Percentiles rank a stretch among this genome's conserved stretches.
phyloP scores from a whole-genome alignment of 2,329 filamentous ascomycete genomes.

The Helotiales sp. region DNA sequence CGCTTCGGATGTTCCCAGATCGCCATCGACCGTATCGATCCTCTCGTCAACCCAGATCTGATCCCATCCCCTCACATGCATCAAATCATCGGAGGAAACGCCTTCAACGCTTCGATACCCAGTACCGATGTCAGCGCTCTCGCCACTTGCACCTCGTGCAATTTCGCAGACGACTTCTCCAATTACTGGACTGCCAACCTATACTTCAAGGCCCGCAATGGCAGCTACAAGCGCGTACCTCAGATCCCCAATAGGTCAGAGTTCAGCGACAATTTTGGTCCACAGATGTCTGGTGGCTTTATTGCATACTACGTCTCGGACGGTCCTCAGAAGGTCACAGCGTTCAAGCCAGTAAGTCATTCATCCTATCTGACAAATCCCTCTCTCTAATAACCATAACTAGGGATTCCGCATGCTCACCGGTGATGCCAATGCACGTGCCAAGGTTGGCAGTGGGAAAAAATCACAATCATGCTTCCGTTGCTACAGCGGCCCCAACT shows the following conservation, averaged over 20 bases:
- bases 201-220: slow-evolving; percentile 68
- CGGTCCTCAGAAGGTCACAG: slow-evolving; percentile 64
- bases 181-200: slow-evolving; percentile 79
- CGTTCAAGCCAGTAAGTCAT: slow-evolving; percentile 52
- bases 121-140: slow-evolving; percentile 58
- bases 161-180: slow-evolving; percentile 75
- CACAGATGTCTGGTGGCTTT: slow-evolving; percentile 17
- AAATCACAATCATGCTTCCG: slow-evolving; percentile 61
- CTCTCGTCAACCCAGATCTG: slow-evolving; percentile 20
- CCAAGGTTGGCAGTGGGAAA: slow-evolving; percentile 48
- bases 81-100: slow-evolving; percentile 50
- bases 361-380: not conserved
- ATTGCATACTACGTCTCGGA: slow-evolving; percentile 39
- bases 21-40: slow-evolving; percentile 24
- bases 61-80: slow-evolving; percentile 24
- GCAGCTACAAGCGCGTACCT: slow-evolving; percentile 55
- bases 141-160: slow-evolving; percentile 74
- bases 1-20: slow-evolving; percentile 26
- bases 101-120: slow-evolving; percentile 44
- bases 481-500: slow-evolving; percentile 45
- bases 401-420: slow-evolving; percentile 77
- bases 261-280: slow-evolving; percentile 20
- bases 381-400: slow-evolving; percentile 36
- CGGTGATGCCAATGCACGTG: slow-evolving; percentile 64
- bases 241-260: slow-evolving; percentile 62